Percentiles rank a stretch among this genome's conserved stretches.
Evolutionary conservation across 1,284 basidiomycete species (phyloP).

Genomic region (Puccinia triticina): DNA sequence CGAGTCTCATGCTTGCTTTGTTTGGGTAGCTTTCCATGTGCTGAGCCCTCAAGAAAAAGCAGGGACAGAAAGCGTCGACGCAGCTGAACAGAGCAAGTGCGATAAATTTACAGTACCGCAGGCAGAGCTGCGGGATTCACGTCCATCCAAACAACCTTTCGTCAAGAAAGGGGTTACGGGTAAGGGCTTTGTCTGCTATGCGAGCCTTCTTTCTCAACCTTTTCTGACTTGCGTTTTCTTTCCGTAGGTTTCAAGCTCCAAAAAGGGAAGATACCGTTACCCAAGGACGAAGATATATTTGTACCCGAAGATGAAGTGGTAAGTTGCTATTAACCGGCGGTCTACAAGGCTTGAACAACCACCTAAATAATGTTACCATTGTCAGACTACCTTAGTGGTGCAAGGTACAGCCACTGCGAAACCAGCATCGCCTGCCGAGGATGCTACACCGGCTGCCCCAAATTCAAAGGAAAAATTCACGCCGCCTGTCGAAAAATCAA

Average conservation of each 20-base stretch:
- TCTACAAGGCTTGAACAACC: not conserved
- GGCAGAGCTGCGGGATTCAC: conserved; percentile 18
- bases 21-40: conserved; percentile 19
- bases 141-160: conserved; percentile 42
- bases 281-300: conserved; percentile 2
- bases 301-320: conserved; percentile 25
- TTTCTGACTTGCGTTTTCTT: not conserved
- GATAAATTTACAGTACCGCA: conserved; percentile 8
- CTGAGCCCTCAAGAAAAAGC: not conserved
- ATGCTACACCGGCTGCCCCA: not conserved
- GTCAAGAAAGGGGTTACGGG: conserved; percentile 29
- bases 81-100: conserved; percentile 12
- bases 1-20: not conserved
- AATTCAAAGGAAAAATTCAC: not conserved
- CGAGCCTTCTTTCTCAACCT: not conserved
- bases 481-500: not conserved
- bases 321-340: not conserved
- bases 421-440: conserved; percentile 1
- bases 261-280: conserved; percentile 22
- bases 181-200: not conserved
- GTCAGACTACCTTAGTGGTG: conserved; percentile 11
- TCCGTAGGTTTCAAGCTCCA: conserved; percentile 3
- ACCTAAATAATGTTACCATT: not conserved
- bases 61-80: not conserved
- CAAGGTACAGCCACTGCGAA: not conserved